Evolutionary conservation across 2,329 filamentous ascomycete species (phyloP).

Genomic region (Emericellopsis cladophorae): DNA sequence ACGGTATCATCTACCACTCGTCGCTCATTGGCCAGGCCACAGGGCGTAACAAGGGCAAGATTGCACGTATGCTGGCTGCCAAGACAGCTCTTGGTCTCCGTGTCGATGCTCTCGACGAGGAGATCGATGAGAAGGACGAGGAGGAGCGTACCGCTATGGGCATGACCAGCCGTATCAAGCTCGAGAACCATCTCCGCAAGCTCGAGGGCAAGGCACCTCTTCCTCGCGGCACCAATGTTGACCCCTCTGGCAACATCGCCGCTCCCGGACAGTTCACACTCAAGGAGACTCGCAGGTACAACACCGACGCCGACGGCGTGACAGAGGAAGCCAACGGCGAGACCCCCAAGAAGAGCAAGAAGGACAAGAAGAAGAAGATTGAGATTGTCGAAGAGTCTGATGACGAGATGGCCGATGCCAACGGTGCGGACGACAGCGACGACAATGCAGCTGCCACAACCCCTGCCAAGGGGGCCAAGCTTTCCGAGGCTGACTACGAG

Average conservation of each 20-base stretch:
- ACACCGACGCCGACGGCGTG: conserved; percentile 82
- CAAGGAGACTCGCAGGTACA: conserved; percentile 90
- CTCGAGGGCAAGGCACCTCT: conserved; percentile 86
- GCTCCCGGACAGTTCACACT: conserved; percentile 73
- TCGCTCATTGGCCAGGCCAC: conserved; percentile 93
- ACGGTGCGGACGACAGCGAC: conserved; percentile 18
- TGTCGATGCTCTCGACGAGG: conserved; percentile 66
- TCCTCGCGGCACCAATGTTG: conserved; percentile 62
- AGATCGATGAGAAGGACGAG: conserved; percentile 41
- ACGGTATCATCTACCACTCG: conserved; percentile 86
- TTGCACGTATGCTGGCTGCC: conserved; percentile 87
- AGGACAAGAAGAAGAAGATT: conserved; percentile 28
- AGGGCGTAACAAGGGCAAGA: conserved; percentile 98
- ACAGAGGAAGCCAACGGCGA: conserved; percentile 22
- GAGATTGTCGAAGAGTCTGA: conserved; percentile 22
- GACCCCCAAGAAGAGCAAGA: conserved; percentile 24
- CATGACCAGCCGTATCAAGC: conserved; percentile 54
- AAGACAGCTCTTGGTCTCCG: conserved; percentile 89
- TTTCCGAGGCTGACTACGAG: conserved; percentile 44
- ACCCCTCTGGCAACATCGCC: conserved; percentile 53
- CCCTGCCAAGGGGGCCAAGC: conserved; percentile 24
- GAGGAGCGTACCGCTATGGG: conserved; percentile 81
- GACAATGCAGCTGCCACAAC: conserved; percentile 18
- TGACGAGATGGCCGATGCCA: conserved; percentile 27
- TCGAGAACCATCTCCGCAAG: conserved; percentile 62